Evolutionary conservation across 371 early-diverging fungal genomes (phyloP), one percentile per base, ranked within the genome.

Genomic region (Massospora cicadina): DNA sequence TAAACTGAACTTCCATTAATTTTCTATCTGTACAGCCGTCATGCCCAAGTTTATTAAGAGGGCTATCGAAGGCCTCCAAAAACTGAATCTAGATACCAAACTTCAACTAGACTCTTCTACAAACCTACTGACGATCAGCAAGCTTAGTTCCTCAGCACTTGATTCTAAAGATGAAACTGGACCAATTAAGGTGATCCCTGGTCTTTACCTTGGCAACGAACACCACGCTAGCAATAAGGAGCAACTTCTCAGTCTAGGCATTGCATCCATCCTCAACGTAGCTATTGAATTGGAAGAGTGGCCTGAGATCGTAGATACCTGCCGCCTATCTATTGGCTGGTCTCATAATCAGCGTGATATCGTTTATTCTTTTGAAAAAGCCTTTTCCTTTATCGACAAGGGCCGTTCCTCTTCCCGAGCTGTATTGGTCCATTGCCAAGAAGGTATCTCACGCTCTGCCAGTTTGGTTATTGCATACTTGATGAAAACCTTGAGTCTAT

Each of bases 391-490:
- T 66, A 89, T 90, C 68, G 84, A 88, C 65, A 73, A 71, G 26
- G 80, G 83, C 25, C 79, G 80, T 28, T 67, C 65, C 13, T 66
- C 74, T 13, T 79, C 80, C 26, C 73, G 77, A 57, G 72, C 80
- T 30, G 82, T 91, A 0, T 75, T 94, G 17, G 87, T 94, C 1
- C 89, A 91, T 66, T 94, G 95, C 72, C 88, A 90, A 69, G 79
- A 86, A 68, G 95, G 95, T 21, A 86, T 93, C 5, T 89, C 92
- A 29, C 77, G 95, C 33, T 90, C 90, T 12, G 95, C 93, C 5
- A 81, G 87, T 0, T 74, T 93, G 53, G 81, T 90, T 33, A 86
- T 93, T 59, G 93, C 91, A 1, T 93, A 90, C 71, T 80, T 89
- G 65, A 93, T 93, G 90, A 79, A 81, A 55, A 74, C 81, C 0